Evolutionary conservation across 495 filamentous ascomycete species (phyloP).

Genomic region (Daldinia childiae): DNA sequence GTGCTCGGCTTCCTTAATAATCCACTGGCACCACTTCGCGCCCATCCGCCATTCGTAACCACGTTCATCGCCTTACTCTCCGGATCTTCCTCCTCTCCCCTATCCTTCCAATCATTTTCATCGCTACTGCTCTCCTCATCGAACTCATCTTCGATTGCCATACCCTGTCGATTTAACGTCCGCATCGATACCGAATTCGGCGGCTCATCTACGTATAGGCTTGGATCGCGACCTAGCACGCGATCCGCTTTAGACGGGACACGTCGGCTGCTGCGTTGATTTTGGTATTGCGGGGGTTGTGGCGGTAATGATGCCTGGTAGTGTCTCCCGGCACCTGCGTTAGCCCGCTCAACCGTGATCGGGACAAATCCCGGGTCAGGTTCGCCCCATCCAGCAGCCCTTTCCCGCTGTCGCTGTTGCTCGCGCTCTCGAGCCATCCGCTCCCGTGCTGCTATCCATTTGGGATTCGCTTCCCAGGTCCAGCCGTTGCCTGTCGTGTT

Average conservation of each 20-base stretch:
- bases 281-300: not conserved
- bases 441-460: slow-evolving; percentile 75
- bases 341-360: slow-evolving; percentile 20
- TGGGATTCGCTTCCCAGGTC: slow-evolving; percentile 85
- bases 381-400: slow-evolving; percentile 64
- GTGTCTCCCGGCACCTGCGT: slow-evolving; percentile 46
- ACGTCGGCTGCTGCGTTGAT: slow-evolving; percentile 29
- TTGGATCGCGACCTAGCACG: slow-evolving; percentile 60
- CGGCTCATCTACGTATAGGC: slow-evolving; percentile 55
- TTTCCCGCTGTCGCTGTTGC: slow-evolving; percentile 66
- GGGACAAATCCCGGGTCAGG: slow-evolving; percentile 32
- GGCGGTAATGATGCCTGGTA: slow-evolving; percentile 35
- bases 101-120: slow-evolving; percentile 38
- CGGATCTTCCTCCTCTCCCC: slow-evolving; percentile 43
- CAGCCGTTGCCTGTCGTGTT: slow-evolving; percentile 93
- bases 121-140: slow-evolving; percentile 43
- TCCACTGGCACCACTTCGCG: slow-evolving; percentile 46
- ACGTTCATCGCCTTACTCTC: slow-evolving; percentile 54
- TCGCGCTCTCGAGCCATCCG: slow-evolving; percentile 66
- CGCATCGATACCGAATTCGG: slow-evolving; percentile 52
- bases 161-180: slow-evolving; percentile 51
- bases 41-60: slow-evolving; percentile 55
- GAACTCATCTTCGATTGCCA: slow-evolving; percentile 47
- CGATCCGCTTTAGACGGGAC: slow-evolving; percentile 61
- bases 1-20: slow-evolving; percentile 43